Percentiles rank a stretch among this genome's conserved stretches.
Conservation (phyloP, 2,329 filamentous ascomycete genomes). For the Fusarium denticulatum region DNA sequence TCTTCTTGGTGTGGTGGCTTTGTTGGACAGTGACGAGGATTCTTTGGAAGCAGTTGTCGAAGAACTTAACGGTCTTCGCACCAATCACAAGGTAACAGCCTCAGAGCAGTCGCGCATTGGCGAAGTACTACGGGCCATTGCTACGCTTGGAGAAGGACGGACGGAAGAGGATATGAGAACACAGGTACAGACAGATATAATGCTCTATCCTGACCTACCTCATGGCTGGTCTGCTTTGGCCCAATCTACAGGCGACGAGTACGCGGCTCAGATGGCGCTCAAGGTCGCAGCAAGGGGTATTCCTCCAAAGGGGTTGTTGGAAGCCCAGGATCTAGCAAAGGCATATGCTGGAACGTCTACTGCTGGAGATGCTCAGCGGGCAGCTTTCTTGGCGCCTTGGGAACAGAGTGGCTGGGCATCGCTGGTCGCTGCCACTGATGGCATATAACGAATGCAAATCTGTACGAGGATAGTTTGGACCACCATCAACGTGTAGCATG, state of each 20-base stretch:
- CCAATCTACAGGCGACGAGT: conserved; percentile 62
- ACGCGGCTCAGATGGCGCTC: conserved; percentile 79
- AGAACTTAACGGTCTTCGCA: conserved; percentile 79
- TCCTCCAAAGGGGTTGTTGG: conserved; percentile 75
- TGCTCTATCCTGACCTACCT: conserved; percentile 82
- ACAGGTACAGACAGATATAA: conserved; percentile 79
- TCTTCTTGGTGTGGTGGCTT: conserved; percentile 83
- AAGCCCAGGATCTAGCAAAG: conserved; percentile 73
- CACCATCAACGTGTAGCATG: neutral
- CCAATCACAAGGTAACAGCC: conserved; percentile 69
- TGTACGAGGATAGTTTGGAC: neutral
- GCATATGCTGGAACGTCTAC: conserved; percentile 80
- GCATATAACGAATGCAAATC: conserved; percentile 9
- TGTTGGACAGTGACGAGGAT: conserved; percentile 82
- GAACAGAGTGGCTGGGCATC: conserved; percentile 70
- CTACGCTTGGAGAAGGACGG: conserved; percentile 63
- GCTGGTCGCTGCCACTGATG: conserved; percentile 51
- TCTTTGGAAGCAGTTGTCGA: conserved; percentile 82
- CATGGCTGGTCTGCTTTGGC: conserved; percentile 84
- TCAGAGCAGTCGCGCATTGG: conserved; percentile 76
- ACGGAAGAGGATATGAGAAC: conserved; percentile 63
- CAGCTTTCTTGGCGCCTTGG: conserved; percentile 87
- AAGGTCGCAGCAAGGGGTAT: conserved; percentile 79
- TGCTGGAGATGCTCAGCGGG: conserved; percentile 78
- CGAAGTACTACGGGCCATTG: conserved; percentile 79